A percentile compares a stretch with the other conserved stretches of the same genome.
Evolutionary conservation across 495 filamentous ascomycete species (phyloP).

Genomic region (Margaritispora aquatica): DNA sequence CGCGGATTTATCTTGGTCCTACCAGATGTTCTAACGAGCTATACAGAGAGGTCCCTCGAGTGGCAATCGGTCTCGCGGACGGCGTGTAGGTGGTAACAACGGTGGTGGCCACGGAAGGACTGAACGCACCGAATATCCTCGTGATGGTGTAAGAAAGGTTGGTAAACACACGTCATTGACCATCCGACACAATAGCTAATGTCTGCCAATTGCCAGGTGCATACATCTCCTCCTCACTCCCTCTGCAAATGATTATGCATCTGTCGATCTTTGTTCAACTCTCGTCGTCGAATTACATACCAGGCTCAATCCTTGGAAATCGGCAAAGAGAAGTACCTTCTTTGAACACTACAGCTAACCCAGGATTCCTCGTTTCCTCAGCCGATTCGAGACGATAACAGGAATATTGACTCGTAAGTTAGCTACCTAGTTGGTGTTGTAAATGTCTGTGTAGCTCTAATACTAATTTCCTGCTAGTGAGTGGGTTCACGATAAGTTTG

Average conservation of each 20-base stretch:
- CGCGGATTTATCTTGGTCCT: not conserved
- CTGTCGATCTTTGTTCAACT: constrained; percentile 28
- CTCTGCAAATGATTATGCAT: constrained; percentile 27
- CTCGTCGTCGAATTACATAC: constrained; percentile 11
- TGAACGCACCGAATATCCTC: constrained; percentile 51
- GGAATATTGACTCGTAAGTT: constrained; percentile 49
- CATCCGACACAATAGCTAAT: not conserved
- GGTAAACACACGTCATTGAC: not conserved
- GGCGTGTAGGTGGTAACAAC: constrained; percentile 43
- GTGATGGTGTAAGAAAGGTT: constrained; percentile 82
- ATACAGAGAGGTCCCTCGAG: constrained; percentile 8
- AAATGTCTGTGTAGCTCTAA: too few relatives aligned
- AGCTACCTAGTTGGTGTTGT: too few relatives aligned
- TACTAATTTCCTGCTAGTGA: constrained; percentile 49
- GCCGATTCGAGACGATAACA: constrained; percentile 43
- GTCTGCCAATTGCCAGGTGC: constrained; percentile 20
- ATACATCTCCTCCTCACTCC: constrained; percentile 31
- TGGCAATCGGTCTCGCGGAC: constrained; percentile 27
- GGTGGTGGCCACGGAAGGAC: constrained; percentile 49
- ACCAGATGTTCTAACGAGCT: not conserved
- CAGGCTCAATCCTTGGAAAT: constrained; percentile 20
- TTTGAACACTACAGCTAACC: constrained; percentile 30
- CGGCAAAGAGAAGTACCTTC: constrained; percentile 27
- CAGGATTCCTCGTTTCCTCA: constrained; percentile 29
- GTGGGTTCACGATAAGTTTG: constrained; percentile 87